A percentile compares a stretch with the other conserved stretches of the same genome.
Conservation (phyloP, 495 filamentous ascomycete genomes). For the Podospora pseudopauciseta region DNA sequence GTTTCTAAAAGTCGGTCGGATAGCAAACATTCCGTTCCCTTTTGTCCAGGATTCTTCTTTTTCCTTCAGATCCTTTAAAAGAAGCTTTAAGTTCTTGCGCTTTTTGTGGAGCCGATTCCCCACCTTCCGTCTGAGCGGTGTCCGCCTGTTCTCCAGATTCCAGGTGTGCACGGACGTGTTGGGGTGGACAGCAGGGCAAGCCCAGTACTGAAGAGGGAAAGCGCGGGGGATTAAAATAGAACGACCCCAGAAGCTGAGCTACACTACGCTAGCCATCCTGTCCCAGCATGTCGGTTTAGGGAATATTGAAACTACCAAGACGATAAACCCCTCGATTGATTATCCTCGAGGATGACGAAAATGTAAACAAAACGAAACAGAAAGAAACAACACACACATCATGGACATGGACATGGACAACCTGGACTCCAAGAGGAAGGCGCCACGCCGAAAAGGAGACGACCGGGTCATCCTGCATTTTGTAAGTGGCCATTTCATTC, state of each 20-base stretch:
- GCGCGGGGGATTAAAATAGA: slow-evolving; percentile 9
- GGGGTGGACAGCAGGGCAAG: background rate
- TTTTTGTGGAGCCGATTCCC: background rate
- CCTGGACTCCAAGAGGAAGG: slow-evolving; percentile 23
- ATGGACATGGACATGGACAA: slow-evolving; percentile 13
- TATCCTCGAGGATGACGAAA: background rate
- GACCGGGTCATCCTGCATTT: slow-evolving; percentile 76
- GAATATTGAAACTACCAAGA: slow-evolving; percentile 3
- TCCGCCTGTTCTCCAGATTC: background rate
- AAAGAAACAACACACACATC: slow-evolving; percentile 3
- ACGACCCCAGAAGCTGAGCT: background rate
- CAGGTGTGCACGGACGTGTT: slow-evolving; percentile 4
- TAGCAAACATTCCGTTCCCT: slow-evolving; percentile 1
- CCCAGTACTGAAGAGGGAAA: slow-evolving; percentile 2
- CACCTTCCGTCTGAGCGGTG: background rate
- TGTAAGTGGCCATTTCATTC: slow-evolving; percentile 41
- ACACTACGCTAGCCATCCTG: background rate
- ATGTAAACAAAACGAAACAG: slow-evolving; percentile 15
- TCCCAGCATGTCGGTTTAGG: background rate
- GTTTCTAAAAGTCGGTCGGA: background rate
- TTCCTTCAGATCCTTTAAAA: background rate
- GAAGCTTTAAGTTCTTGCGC: slow-evolving; percentile 4
- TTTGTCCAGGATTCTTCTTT: background rate
- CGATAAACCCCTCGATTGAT: background rate
- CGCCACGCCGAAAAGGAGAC: slow-evolving; percentile 51